These are phyloP conservation scores for Ceratobasidium sp. DNA, from an alignment of 1,284 basidiomycete genomes.

Conservation along the genomic window DNA sequence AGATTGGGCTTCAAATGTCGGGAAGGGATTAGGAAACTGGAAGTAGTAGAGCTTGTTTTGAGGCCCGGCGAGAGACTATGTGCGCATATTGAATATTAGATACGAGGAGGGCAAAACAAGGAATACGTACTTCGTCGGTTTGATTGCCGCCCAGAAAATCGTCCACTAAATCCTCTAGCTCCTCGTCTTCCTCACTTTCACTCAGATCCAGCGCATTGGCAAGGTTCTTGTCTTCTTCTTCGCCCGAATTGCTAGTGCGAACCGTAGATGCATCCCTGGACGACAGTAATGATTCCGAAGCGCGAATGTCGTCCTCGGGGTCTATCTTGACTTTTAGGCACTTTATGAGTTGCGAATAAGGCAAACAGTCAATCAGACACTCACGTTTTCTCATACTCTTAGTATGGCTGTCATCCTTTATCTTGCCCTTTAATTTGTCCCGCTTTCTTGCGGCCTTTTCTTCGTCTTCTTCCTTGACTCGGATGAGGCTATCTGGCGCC, in stretches of 20 bases:
- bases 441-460: conserved; percentile 57
- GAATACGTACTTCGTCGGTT: conserved; percentile 48
- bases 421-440: conserved; percentile 52
- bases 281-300: conserved; percentile 15
- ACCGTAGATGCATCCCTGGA: conserved; percentile 25
- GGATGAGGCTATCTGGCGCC: conserved; percentile 79
- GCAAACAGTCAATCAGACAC: neutral
- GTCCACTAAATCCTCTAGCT: conserved; percentile 83
- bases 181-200: conserved; percentile 87
- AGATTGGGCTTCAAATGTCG: conserved; percentile 65
- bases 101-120: conserved; percentile 23
- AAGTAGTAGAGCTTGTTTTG: conserved; percentile 84
- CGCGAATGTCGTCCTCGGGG: conserved; percentile 52
- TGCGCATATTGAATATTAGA: neutral
- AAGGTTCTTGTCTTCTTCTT: conserved; percentile 65
- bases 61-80: conserved; percentile 47
- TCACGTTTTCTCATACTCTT: neutral
- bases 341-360: neutral
- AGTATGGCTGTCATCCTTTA: conserved; percentile 14
- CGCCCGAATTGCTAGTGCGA: conserved; percentile 49
- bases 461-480: conserved; percentile 58
- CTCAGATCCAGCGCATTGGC: conserved; percentile 82
- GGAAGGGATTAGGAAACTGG: conserved; percentile 92
- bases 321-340: conserved; percentile 48
- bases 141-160: conserved; percentile 68